Evolutionary conservation across 768 basidiomycete genomes (phyloP).

Genomic region (Russula emetica): DNA sequence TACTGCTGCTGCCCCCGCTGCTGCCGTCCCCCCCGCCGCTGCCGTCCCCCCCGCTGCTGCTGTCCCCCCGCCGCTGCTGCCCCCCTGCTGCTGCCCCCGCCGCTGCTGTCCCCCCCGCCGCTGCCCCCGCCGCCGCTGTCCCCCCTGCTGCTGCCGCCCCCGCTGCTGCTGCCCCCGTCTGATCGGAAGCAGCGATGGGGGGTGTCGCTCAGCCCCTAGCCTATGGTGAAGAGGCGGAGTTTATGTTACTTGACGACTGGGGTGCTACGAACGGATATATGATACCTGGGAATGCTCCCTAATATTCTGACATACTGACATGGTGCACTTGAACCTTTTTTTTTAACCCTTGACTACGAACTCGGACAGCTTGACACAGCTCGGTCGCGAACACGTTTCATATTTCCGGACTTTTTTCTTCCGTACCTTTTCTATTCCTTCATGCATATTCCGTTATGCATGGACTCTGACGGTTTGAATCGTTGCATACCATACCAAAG

Average conservation of each 20-base stretch:
- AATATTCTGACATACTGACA: conserved; percentile 1
- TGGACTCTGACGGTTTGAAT: conserved; percentile 15
- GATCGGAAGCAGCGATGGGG: not conserved
- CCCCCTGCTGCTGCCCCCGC: too few relatives aligned
- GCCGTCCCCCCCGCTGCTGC: too few relatives aligned
- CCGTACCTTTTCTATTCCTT: conserved; percentile 2
- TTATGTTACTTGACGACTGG: not conserved
- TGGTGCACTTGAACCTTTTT: not conserved
- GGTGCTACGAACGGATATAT: not conserved
- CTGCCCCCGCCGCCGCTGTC: too few relatives aligned
- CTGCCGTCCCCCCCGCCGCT: too few relatives aligned
- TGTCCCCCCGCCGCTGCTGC: too few relatives aligned
- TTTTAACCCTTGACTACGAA: not conserved
- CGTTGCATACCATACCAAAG: conserved; percentile 10
- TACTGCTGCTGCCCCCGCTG: too few relatives aligned
- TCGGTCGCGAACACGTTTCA: conserved; percentile 24
- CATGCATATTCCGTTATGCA: conserved; percentile 2
- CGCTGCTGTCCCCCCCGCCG: too few relatives aligned
- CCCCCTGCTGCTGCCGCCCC: too few relatives aligned
- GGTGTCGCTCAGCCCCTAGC: not conserved
- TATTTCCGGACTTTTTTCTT: conserved; percentile 11
- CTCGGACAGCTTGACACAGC: conserved; percentile 4
- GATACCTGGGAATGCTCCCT: not conserved
- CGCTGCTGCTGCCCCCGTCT: not conserved
- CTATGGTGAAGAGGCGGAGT: not conserved